A percentile compares a stretch with the other conserved stretches of the same genome.
Conservation (phyloP, 1,284 basidiomycete species). For the Sutorius eximius region DNA sequence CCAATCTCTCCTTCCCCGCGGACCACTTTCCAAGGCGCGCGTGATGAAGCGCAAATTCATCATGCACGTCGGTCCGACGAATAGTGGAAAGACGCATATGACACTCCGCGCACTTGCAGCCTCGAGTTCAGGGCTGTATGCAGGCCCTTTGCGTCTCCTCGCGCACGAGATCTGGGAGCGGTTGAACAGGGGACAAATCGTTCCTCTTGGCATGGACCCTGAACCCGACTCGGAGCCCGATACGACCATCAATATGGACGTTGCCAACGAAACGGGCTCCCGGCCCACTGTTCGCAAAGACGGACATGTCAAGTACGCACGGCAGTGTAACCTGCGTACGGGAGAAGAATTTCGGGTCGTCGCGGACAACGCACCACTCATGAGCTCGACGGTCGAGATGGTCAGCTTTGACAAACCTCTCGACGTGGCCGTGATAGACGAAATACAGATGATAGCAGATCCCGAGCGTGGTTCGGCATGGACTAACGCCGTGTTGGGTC, state of each 20-base stretch:
- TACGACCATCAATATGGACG: conserved; percentile 38
- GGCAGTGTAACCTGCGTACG: conserved; percentile 87
- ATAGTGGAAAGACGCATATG: conserved; percentile 1
- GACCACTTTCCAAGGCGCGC: conserved; percentile 30
- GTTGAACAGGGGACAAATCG: conserved; percentile 92
- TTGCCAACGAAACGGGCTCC: conserved; percentile 22
- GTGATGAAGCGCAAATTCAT: neutral
- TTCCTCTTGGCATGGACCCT: conserved; percentile 53
- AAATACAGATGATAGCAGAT: conserved; percentile 96
- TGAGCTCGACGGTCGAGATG: conserved; percentile 99
- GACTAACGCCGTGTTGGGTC: conserved; percentile 81
- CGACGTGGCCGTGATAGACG: conserved; percentile 96
- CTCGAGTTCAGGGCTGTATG: conserved; percentile 68
- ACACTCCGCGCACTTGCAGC: neutral
- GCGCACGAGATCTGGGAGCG: too few relatives aligned
- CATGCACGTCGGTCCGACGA: neutral
- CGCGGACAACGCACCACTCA: conserved; percentile 54
- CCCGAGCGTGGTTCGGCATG: conserved; percentile 78
- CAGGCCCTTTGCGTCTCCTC: conserved; percentile 88
- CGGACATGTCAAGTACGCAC: conserved; percentile 51
- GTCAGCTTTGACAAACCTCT: conserved; percentile 47
- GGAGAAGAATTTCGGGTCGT: conserved; percentile 89
- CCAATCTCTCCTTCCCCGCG: conserved; percentile 40
- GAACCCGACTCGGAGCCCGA: conserved; percentile 26
- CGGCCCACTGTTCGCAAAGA: conserved; percentile 39